Percentiles rank a stretch among this genome's conserved stretches.
Conservation (phyloP, 768 basidiomycete genomes). For the Fomitopsis pulvina region DNA sequence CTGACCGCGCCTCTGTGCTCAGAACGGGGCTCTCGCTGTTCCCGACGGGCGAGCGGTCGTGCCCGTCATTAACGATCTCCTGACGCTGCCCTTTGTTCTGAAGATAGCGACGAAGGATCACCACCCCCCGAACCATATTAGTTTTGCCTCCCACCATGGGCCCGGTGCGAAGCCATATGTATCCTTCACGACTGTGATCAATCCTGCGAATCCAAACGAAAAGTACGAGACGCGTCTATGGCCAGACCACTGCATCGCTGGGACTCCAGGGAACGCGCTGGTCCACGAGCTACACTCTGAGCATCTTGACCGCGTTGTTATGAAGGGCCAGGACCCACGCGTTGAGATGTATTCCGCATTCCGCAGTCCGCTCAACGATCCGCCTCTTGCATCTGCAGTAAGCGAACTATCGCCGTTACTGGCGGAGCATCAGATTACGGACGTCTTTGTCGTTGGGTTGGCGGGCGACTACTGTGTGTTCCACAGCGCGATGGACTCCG, state of each 20-base stretch:
- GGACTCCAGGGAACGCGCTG: slow-evolving; percentile 53
- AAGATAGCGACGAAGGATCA: slow-evolving; percentile 52
- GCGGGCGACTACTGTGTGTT: slow-evolving; percentile 80
- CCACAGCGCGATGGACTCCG: slow-evolving; percentile 43
- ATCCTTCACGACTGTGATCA: slow-evolving; percentile 32
- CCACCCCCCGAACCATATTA: slow-evolving; percentile 60
- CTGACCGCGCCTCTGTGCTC: slow-evolving; percentile 1
- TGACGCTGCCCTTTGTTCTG: slow-evolving; percentile 46
- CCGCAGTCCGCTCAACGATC: slow-evolving; percentile 29
- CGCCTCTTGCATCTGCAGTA: slow-evolving; percentile 41
- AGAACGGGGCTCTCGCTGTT: slow-evolving; percentile 64
- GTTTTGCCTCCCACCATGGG: slow-evolving; percentile 55
- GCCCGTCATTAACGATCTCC: slow-evolving; percentile 46
- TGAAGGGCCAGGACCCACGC: slow-evolving; percentile 48
- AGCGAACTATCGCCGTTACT: slow-evolving; percentile 44
- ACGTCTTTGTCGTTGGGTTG: slow-evolving; percentile 59
- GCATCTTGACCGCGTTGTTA: slow-evolving; percentile 36
- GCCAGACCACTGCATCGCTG: slow-evolving; percentile 76
- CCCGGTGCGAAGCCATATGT: slow-evolving; percentile 29
- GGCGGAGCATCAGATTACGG: slow-evolving; percentile 37
- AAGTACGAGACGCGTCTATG: slow-evolving; percentile 41
- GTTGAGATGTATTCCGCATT: slow-evolving; percentile 86
- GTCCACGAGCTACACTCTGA: slow-evolving; percentile 42
- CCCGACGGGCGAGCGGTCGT: slow-evolving; percentile 53
- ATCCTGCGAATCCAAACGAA: slow-evolving; percentile 25